These are phyloP conservation scores for Podospora sp. DNA, from an alignment of 495 filamentous ascomycete genomes.

Conservation along the genomic window DNA sequence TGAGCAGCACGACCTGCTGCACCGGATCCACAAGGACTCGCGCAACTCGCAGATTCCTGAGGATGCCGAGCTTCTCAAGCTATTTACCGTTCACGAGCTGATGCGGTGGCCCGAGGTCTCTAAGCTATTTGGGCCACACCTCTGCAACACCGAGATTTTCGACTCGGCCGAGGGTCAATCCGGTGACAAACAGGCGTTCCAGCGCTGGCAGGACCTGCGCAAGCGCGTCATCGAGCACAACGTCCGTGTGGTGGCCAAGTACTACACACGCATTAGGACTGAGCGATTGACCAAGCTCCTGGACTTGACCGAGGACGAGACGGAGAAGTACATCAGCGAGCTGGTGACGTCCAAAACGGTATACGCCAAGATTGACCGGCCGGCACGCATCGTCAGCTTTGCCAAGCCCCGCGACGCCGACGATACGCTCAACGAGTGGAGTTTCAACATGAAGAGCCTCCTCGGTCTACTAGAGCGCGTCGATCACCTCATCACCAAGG, in stretches of 20 bases:
- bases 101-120: conserved; percentile 97
- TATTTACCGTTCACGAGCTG: conserved; percentile 92
- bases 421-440: conserved; percentile 98
- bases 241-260: conserved; percentile 94
- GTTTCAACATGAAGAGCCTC: conserved; percentile 96
- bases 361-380: conserved; percentile 95
- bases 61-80: conserved; percentile 80
- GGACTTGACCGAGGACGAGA: conserved; percentile 91
- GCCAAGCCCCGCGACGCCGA: conserved; percentile 93
- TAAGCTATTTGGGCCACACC: conserved; percentile 80
- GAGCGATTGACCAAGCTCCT: conserved; percentile 83
- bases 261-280: conserved; percentile 97
- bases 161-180: conserved; percentile 61
- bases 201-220: conserved; percentile 88
- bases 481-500: conserved; percentile 98
- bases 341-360: conserved; percentile 95
- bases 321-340: conserved; percentile 95
- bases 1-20: conserved; percentile 95
- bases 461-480: conserved; percentile 90
- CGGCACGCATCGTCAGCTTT: conserved; percentile 88
- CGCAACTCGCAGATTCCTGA: conserved; percentile 68
- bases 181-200: conserved; percentile 72
- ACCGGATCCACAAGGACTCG: conserved; percentile 78
- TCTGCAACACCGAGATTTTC: conserved; percentile 92
- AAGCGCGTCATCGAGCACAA: conserved; percentile 99